Conservation (phyloP, 1,284 basidiomycete genomes). For the Pseudozyma sp. region DNA sequence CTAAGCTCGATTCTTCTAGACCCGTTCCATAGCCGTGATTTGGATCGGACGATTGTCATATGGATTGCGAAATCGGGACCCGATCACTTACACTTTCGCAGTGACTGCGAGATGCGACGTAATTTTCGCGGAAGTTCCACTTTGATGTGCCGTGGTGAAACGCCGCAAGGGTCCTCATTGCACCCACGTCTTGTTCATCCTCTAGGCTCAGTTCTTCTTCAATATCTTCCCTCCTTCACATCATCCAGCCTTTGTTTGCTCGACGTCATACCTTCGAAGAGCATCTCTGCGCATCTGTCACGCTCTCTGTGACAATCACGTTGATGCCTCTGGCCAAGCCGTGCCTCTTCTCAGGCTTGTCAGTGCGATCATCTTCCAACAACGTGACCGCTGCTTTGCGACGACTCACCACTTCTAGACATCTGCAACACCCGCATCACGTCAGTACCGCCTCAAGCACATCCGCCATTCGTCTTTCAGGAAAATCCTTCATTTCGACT, state of each 20-base stretch:
- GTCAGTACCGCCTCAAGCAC: not conserved
- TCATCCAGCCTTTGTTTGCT: not conserved
- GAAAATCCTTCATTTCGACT: conserved; percentile 4
- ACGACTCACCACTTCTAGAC: conserved; percentile 11
- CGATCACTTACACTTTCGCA: conserved; percentile 25
- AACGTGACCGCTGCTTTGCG: conserved; percentile 19
- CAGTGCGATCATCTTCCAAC: conserved; percentile 16
- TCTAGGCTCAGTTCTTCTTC: not conserved
- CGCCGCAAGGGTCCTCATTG: conserved; percentile 4
- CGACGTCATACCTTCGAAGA: not conserved
- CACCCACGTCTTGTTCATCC: not conserved
- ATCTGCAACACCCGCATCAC: not conserved
- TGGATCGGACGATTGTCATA: conserved; percentile 7
- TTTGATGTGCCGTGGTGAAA: not conserved
- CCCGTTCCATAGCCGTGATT: conserved; percentile 10
- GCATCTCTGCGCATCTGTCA: not conserved
- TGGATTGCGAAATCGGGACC: conserved; percentile 7
- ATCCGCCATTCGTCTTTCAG: conserved; percentile 14
- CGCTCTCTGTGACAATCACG: not conserved
- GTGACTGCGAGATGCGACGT: conserved; percentile 6
- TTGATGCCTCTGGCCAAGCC: conserved; percentile 38
- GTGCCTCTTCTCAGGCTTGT: conserved; percentile 25
- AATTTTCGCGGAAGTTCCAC: not conserved
- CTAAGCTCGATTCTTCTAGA: not conserved
- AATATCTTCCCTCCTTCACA: not conserved